A percentile compares a stretch with the other conserved stretches of the same genome.
Conservation (phyloP, 2,329 filamentous ascomycete species). For the Botryosphaeria dothidea region DNA sequence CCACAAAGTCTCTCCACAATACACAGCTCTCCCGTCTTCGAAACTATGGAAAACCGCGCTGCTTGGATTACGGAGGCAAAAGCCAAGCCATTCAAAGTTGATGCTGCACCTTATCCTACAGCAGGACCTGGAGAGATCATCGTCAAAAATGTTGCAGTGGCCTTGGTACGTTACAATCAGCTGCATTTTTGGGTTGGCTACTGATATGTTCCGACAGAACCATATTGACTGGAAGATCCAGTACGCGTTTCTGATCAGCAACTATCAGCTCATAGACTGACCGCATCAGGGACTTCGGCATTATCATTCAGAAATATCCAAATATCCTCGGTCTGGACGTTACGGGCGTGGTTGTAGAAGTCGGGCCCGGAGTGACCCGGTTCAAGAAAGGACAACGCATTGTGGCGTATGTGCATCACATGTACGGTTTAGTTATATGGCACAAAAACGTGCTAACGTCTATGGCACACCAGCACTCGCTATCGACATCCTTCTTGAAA, state of each 20-base stretch:
- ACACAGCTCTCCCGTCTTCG: neutral
- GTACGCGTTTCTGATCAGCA: neutral
- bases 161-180: neutral
- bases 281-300: neutral
- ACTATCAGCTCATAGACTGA: neutral
- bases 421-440: too few species aligned
- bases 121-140: conserved; percentile 28
- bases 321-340: conserved; percentile 38
- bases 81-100: conserved; percentile 20
- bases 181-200: conserved; percentile 9
- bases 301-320: conserved; percentile 27
- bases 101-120: conserved; percentile 9
- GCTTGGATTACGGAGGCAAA: neutral
- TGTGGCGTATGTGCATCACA: neutral
- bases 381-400: neutral
- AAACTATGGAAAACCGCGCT: neutral
- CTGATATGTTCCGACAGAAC: neutral
- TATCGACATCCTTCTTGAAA: conserved; percentile 20
- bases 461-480: conserved; percentile 5
- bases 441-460: too few species aligned
- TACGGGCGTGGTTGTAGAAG: conserved; percentile 38
- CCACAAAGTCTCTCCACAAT: neutral
- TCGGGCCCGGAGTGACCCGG: conserved; percentile 25
- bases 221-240: conserved; percentile 20
- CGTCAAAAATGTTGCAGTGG: conserved; percentile 21